A percentile compares a stretch with the other conserved stretches of the same genome.
Conservation (phyloP, 179 eudicot genomes). For the Beta corolliflora region DNA sequence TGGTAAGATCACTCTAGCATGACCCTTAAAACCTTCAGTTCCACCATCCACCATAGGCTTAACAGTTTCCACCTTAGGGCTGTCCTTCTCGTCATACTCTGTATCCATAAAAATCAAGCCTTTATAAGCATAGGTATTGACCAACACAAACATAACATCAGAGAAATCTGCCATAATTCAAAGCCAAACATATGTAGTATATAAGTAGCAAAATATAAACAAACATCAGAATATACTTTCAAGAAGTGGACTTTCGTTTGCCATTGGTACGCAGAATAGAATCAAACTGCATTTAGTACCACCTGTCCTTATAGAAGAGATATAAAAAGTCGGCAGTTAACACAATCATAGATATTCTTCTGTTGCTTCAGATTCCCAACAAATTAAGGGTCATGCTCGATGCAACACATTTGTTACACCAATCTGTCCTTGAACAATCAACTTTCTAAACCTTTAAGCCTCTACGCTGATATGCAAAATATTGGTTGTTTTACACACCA, state of each 20-base stretch:
- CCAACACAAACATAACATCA: background rate
- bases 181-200: background rate
- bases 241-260: background rate
- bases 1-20: constrained; percentile 92
- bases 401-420: background rate
- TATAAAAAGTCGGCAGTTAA: background rate
- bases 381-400: background rate
- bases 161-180: background rate
- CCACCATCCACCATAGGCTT: constrained; percentile 99
- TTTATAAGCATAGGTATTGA: constrained; percentile 3
- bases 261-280: background rate
- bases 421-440: background rate
- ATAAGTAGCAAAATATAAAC: background rate
- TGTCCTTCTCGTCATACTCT: constrained; percentile 87
- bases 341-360: background rate
- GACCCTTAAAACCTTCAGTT: constrained; percentile 99
- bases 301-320: background rate
- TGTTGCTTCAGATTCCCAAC: background rate
- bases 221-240: background rate
- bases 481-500: background rate
- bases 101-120: constrained; percentile 21
- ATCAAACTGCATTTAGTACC: background rate
- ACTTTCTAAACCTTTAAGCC: background rate
- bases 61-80: constrained; percentile 71
- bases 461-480: background rate